Conservation (phyloP, 345 rosid species). For the Boechera retrofracta region DNA sequence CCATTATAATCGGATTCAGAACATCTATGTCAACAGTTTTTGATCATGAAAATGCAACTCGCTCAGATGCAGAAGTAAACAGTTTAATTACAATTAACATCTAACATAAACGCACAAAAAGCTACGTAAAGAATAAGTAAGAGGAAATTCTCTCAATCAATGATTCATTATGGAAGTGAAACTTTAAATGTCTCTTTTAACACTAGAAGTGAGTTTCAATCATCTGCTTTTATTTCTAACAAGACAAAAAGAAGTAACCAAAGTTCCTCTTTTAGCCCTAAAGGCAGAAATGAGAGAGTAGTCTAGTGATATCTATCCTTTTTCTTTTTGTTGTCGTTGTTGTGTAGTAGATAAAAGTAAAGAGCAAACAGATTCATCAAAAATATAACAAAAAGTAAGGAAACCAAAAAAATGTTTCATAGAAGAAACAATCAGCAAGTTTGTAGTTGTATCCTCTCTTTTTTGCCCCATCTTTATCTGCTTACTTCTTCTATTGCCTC, state of each 20-base stretch:
- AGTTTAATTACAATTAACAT: not conserved
- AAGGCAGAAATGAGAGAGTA: constrained; percentile 35
- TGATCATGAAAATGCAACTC: not conserved
- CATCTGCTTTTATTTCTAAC: constrained; percentile 5
- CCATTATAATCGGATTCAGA: not conserved
- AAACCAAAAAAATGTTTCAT: constrained; percentile 29
- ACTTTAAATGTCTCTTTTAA: not conserved
- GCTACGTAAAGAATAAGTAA: not conserved
- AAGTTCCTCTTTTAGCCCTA: constrained; percentile 37
- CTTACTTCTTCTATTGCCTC: constrained; percentile 28
- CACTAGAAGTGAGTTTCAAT: not conserved
- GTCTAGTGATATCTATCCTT: constrained; percentile 10
- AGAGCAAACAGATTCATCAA: constrained; percentile 25
- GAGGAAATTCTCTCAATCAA: not conserved
- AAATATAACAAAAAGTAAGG: constrained; percentile 28
- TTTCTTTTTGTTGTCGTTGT: constrained; percentile 9
- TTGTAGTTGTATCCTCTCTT: constrained; percentile 20
- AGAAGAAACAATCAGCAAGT: constrained; percentile 28
- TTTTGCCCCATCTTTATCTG: constrained; percentile 9
- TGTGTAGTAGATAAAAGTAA: constrained; percentile 10
- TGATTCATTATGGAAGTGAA: not conserved
- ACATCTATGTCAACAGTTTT: not conserved
- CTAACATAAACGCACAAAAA: not conserved
- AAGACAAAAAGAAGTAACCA: constrained; percentile 26
- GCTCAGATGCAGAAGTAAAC: not conserved